These are phyloP conservation scores for Termitomyces sp. DNA, from an alignment of 768 basidiomycete species.

Conservation along the genomic window DNA sequence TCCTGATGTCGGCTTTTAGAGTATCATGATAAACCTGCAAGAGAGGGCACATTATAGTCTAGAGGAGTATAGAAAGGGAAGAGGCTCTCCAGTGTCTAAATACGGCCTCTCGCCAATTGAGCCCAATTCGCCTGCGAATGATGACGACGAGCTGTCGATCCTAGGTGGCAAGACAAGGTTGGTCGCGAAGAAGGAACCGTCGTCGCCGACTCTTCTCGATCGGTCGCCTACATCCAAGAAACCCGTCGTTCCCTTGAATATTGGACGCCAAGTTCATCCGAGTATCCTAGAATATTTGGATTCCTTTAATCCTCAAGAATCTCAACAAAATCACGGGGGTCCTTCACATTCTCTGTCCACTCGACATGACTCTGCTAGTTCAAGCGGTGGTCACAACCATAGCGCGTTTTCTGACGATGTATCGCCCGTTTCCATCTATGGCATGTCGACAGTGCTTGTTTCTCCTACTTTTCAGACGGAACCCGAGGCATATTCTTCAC, in stretches of 20 bases:
- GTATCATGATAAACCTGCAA: conserved; percentile 59
- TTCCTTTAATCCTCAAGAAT: conserved; percentile 42
- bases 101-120: conserved; percentile 29
- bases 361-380: conserved; percentile 11
- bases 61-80: conserved; percentile 59
- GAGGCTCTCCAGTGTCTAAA: conserved; percentile 38
- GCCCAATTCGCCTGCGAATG: conserved; percentile 38
- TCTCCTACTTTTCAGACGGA: conserved; percentile 30
- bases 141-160: conserved; percentile 59
- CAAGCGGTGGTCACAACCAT: conserved; percentile 6
- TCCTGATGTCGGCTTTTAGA: conserved; percentile 27
- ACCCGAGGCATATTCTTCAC: conserved; percentile 26
- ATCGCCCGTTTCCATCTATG: conserved; percentile 43
- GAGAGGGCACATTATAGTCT: conserved; percentile 62
- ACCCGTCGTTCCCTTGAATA: conserved; percentile 67
- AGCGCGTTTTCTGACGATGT: conserved; percentile 23
- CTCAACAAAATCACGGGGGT: conserved; percentile 16
- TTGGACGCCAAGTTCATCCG: conserved; percentile 50
- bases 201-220: conserved; percentile 50
- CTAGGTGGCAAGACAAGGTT: conserved; percentile 65
- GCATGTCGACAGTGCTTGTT: conserved; percentile 34
- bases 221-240: conserved; percentile 68
- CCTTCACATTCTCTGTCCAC: not conserved
- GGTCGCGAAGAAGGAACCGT: conserved; percentile 55
- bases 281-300: conserved; percentile 65